A percentile compares a stretch with the other conserved stretches of the same genome.
Evolutionary conservation across 1,284 basidiomycete genomes (phyloP).

Genomic region (Schizophyllum amplum): DNA sequence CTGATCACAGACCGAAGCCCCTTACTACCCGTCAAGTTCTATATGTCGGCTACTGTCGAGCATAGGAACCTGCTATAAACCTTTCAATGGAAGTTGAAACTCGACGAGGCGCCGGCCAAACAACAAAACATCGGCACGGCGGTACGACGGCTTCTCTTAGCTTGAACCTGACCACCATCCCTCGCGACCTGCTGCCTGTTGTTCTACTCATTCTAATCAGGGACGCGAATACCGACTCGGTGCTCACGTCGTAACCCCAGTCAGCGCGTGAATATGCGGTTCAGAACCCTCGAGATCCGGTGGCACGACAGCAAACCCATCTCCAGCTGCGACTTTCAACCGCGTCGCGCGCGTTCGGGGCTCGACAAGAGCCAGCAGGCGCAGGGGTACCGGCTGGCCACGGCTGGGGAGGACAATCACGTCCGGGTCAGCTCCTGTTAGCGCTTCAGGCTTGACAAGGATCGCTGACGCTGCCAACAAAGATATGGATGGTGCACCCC

Average conservation of each 20-base stretch:
- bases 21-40: too few species aligned
- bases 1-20: too few species aligned
- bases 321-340: constrained; percentile 92
- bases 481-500: constrained; percentile 95
- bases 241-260: background rate
- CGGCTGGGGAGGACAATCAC: constrained; percentile 95
- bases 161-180: background rate
- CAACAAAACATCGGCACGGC: background rate
- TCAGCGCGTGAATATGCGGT: constrained; percentile 52
- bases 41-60: too few species aligned
- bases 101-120: too few species aligned
- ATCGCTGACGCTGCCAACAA: constrained; percentile 6
- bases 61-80: too few species aligned
- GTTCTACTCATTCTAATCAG: too few species aligned
- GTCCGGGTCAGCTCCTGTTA: constrained; percentile 65
- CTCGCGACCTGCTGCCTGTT: background rate
- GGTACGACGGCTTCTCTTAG: background rate
- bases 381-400: constrained; percentile 84
- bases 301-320: constrained; percentile 96
- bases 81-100: background rate
- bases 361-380: constrained; percentile 24
- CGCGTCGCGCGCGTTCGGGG: constrained; percentile 71
- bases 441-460: constrained; percentile 11
- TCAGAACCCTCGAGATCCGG: constrained; percentile 79
- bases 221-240: too few species aligned